phyloP scores from a whole-genome alignment of 139 green algal genomes.

The Eudorina sp. region DNA sequence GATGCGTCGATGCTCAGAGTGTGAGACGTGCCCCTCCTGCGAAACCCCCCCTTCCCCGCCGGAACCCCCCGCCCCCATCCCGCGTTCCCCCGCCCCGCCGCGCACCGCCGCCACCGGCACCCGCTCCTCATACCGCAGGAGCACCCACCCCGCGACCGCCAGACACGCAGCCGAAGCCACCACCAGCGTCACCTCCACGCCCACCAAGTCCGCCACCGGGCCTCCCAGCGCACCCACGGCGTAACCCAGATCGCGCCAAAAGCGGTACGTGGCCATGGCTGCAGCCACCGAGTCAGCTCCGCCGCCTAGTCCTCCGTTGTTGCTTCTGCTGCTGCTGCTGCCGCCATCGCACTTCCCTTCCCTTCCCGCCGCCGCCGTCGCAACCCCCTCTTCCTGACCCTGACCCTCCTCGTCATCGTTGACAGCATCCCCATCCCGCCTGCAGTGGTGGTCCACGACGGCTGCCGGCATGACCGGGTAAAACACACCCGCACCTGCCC shows the following conservation, averaged over 20 bases:
- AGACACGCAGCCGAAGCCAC: background rate
- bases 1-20: no score
- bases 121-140: background rate
- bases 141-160: background rate
- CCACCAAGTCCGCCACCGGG: conserved; percentile 1
- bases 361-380: background rate
- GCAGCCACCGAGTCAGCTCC: background rate
- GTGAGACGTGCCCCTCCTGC: no score
- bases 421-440: no score
- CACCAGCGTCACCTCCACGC: conserved; percentile 5
- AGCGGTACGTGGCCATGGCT: conserved; percentile 43
- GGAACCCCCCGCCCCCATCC: no score
- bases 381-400: background rate
- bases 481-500: background rate
- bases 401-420: background rate
- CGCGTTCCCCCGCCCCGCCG: no score
- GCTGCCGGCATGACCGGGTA: conserved; percentile 31
- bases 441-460: background rate
- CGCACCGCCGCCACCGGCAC: background rate
- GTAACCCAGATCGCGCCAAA: conserved; percentile 46
- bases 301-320: background rate
- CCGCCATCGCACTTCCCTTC: background rate
- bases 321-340: background rate
- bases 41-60: no score
- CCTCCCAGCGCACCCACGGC: conserved; percentile 9